Evolutionary conservation across 176 grass and related monocot genomes (phyloP).

Genomic region (Pharus latifolius): DNA sequence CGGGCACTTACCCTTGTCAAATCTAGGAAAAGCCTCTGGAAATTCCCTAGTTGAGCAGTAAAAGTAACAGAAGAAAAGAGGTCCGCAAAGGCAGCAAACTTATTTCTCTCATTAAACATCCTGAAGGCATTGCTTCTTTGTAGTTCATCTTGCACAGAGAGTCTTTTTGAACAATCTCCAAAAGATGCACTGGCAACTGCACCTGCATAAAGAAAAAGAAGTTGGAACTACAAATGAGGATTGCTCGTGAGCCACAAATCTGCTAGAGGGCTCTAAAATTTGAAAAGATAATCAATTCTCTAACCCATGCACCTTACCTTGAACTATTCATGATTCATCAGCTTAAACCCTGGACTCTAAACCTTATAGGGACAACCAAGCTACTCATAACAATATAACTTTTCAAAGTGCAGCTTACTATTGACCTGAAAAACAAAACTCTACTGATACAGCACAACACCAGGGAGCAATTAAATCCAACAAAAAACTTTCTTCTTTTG

Average conservation of each 20-base stretch:
- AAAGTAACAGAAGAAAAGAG: slow-evolving; percentile 75
- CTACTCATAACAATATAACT: neutral
- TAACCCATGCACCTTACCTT: neutral
- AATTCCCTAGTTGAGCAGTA: slow-evolving; percentile 80
- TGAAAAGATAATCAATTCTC: neutral
- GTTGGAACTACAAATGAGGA: slow-evolving; percentile 1
- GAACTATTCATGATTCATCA: neutral
- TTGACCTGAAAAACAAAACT: neutral
- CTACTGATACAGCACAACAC: neutral
- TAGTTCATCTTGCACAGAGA: slow-evolving; percentile 13
- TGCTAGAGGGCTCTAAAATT: neutral
- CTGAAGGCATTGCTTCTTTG: slow-evolving; percentile 32
- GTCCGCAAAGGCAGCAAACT: slow-evolving; percentile 47
- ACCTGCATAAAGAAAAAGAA: slow-evolving; percentile 39
- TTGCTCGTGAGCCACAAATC: neutral
- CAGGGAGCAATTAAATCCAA: neutral
- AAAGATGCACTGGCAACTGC: slow-evolving; percentile 65
- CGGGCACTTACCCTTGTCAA: slow-evolving; percentile 57
- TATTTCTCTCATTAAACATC: slow-evolving; percentile 39
- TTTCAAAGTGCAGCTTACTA: neutral
- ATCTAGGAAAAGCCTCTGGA: slow-evolving; percentile 86
- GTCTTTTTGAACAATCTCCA: slow-evolving; percentile 47
- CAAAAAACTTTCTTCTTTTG: too few species aligned
- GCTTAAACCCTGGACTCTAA: neutral
- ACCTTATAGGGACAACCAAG: neutral